Evolutionary conservation across 495 filamentous ascomycete species (phyloP).

Genomic region (Penicillium roqueforti): DNA sequence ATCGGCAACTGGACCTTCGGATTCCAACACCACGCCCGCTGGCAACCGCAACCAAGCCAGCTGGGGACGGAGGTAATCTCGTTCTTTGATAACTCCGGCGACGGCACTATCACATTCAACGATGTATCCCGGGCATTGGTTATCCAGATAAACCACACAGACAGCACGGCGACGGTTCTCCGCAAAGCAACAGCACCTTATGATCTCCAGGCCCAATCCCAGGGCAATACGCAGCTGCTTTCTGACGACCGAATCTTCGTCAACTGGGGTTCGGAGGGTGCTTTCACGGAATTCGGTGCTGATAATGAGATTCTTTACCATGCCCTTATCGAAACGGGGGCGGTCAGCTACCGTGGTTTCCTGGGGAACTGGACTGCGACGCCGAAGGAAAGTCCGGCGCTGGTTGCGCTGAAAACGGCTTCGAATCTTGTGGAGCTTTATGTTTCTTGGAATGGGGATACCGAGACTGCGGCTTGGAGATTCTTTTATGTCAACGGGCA

Average conservation of each 20-base stretch:
- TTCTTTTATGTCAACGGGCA: slow-evolving; percentile 16
- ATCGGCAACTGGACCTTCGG: slow-evolving; percentile 1
- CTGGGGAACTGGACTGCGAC: slow-evolving; percentile 16
- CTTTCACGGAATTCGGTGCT: slow-evolving; percentile 43
- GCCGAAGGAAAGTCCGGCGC: slow-evolving; percentile 1
- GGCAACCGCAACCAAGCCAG: slow-evolving; percentile 13
- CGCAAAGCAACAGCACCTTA: slow-evolving; percentile 13
- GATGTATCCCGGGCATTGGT: slow-evolving; percentile 43
- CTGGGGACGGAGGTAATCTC: slow-evolving; percentile 22
- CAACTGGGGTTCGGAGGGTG: slow-evolving; percentile 46
- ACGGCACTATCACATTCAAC: slow-evolving; percentile 19
- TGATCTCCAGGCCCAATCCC: slow-evolving; percentile 28
- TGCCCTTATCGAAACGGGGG: slow-evolving; percentile 10
- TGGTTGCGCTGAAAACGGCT: background rate
- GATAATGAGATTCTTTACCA: slow-evolving; percentile 40
- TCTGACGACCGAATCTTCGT: slow-evolving; percentile 44
- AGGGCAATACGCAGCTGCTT: slow-evolving; percentile 50
- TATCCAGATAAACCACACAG: slow-evolving; percentile 38
- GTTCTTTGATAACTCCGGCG: slow-evolving; percentile 43
- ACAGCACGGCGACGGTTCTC: slow-evolving; percentile 32
- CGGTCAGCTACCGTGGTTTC: slow-evolving; percentile 22
- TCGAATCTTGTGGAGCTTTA: background rate
- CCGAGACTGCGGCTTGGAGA: slow-evolving; percentile 28
- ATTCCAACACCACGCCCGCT: slow-evolving; percentile 48
- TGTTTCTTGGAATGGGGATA: slow-evolving; percentile 42